These are phyloP conservation scores for Russula vinacea DNA, from an alignment of 768 basidiomycete genomes.

Conservation along the genomic window DNA sequence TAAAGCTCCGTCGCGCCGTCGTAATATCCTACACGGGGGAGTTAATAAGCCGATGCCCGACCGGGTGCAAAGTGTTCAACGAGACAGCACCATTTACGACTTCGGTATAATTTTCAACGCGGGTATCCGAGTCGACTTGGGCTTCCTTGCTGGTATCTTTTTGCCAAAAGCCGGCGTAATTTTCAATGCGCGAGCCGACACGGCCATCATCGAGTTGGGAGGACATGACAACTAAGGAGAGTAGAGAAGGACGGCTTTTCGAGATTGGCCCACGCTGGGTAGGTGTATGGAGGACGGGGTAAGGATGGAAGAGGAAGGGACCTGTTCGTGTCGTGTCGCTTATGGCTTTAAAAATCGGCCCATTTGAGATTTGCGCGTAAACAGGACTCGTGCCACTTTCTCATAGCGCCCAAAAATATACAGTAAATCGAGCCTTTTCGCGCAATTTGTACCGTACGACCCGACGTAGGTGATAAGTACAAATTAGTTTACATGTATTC, in stretches of 20 bases:
- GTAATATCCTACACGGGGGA: conserved; percentile 68
- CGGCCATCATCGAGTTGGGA: conserved; percentile 35
- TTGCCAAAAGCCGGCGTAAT: conserved; percentile 92
- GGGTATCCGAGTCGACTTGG: conserved; percentile 60
- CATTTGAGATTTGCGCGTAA: conserved; percentile 9
- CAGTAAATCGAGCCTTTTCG: no score
- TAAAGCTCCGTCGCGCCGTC: conserved; percentile 95
- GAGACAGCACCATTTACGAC: conserved; percentile 79
- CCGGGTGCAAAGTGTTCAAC: neutral
- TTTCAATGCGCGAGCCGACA: conserved; percentile 62
- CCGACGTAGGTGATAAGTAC: neutral
- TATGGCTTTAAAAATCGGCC: conserved; percentile 18
- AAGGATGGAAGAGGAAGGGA: neutral
- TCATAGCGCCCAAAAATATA: neutral
- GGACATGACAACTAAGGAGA: conserved; percentile 15
- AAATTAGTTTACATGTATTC: neutral
- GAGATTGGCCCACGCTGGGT: neutral
- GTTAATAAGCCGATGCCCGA: neutral
- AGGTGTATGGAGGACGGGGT: conserved; percentile 7
- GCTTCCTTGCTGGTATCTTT: conserved; percentile 71
- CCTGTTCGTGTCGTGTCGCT: neutral
- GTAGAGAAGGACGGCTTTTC: neutral
- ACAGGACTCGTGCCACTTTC: neutral
- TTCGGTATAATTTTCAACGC: conserved; percentile 81
- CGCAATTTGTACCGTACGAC: neutral